A percentile compares a stretch with the other conserved stretches of the same genome.
phyloP scores from a whole-genome alignment of 139 green algal genomes.

The Klebsormidium nitens region DNA sequence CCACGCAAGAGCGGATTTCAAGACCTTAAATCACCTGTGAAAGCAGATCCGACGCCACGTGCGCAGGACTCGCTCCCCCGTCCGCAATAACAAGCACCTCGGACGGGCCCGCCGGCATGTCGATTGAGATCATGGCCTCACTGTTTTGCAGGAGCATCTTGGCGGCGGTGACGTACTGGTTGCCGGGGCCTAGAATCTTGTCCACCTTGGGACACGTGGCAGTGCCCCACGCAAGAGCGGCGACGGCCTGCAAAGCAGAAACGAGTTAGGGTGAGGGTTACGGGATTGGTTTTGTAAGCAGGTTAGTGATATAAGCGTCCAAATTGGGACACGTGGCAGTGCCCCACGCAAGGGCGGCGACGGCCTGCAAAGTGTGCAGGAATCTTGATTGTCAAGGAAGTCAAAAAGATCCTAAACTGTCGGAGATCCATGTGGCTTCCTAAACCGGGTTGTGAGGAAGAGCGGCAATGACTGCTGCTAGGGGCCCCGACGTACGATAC shows the following conservation, averaged over 20 bases:
- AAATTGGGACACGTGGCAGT: conserved; percentile 88
- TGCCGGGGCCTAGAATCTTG: conserved; percentile 56
- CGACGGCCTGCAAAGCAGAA: conserved; percentile 72
- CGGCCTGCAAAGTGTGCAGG: conserved; percentile 61
- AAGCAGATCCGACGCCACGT: conserved; percentile 91
- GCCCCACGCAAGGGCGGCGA: conserved; percentile 94
- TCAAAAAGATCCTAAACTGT: no score
- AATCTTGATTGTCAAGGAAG: no score
- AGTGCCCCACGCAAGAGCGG: conserved; percentile 94
- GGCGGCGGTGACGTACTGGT: conserved; percentile 58
- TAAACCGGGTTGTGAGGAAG: no score
- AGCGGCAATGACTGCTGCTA: no score
- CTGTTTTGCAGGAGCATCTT: conserved; percentile 73
- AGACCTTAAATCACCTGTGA: no score
- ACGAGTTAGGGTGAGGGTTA: no score
- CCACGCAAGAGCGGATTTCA: no score
- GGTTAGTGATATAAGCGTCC: no score
- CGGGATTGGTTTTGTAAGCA: no score
- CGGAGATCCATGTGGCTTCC: no score
- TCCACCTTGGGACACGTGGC: conserved; percentile 82
- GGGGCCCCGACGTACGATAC: no score
- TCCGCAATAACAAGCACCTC: conserved; percentile 95
- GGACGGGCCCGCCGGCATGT: conserved; percentile 86
- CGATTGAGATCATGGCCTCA: conserved; percentile 94
- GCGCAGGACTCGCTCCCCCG: conserved; percentile 55